A percentile compares a stretch with the other conserved stretches of the same genome.
Evolutionary conservation across 768 basidiomycete species (phyloP).

Genomic region (Pluteus cervinus): DNA sequence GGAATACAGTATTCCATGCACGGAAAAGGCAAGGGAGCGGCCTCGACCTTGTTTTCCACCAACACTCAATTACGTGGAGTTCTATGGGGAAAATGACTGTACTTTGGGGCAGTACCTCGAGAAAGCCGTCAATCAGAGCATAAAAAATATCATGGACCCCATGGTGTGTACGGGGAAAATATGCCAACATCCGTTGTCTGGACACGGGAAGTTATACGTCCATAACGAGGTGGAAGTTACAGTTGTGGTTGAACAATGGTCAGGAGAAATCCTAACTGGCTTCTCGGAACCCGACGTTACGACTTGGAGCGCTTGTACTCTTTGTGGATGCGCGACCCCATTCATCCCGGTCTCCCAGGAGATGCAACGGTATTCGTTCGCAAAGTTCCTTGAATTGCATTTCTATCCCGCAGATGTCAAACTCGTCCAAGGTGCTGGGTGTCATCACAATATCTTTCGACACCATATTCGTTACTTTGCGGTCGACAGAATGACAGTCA

Average conservation of each 20-base stretch:
- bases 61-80: conserved; percentile 64
- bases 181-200: conserved; percentile 74
- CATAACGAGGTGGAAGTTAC: conserved; percentile 82
- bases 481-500: conserved; percentile 74
- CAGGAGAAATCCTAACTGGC: conserved; percentile 64
- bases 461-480: conserved; percentile 93
- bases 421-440: conserved; percentile 82
- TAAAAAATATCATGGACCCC: conserved; percentile 65
- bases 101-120: conserved; percentile 95
- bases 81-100: conserved; percentile 89
- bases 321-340: conserved; percentile 74
- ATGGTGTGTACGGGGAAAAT: conserved; percentile 78
- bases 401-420: conserved; percentile 90
- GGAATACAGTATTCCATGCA: conserved; percentile 73
- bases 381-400: conserved; percentile 92
- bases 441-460: conserved; percentile 91
- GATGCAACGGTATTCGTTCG: conserved; percentile 91
- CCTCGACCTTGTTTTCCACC: conserved; percentile 81
- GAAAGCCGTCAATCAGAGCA: conserved; percentile 59
- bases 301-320: conserved; percentile 86
- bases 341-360: conserved; percentile 88
- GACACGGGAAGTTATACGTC: conserved; percentile 87
- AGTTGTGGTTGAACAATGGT: conserved; percentile 87
- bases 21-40: conserved; percentile 58
- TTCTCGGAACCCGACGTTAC: conserved; percentile 58